These are phyloP conservation scores for Ogataea naganishii DNA, from an alignment of 805 yeast species.

Conservation along the genomic window DNA sequence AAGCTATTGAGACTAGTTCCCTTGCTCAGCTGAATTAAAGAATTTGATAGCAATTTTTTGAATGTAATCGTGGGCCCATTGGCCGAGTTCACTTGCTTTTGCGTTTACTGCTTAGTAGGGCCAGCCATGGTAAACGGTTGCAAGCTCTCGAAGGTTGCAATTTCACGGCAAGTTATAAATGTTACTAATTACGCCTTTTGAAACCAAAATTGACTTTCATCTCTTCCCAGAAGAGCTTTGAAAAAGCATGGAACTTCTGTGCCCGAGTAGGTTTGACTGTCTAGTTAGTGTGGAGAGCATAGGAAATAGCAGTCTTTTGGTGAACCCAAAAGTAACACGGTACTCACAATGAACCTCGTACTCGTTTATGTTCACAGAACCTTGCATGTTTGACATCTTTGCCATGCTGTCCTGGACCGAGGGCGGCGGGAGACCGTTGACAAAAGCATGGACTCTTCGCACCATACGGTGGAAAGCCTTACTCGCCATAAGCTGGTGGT, in stretches of 20 bases:
- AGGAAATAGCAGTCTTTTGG: constrained; percentile 4
- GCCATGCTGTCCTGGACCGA: constrained; percentile 14
- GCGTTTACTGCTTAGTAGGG: neutral
- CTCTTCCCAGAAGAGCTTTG: constrained; percentile 53
- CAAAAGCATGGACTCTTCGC: constrained; percentile 47
- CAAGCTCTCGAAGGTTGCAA: neutral
- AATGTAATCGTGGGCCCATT: no score
- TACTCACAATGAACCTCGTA: constrained; percentile 11
- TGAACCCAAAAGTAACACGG: neutral
- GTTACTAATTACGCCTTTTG: constrained; percentile 13
- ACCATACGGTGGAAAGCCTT: constrained; percentile 58
- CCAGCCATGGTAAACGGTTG: neutral
- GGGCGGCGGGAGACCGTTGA: constrained; percentile 52
- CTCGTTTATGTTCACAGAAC: constrained; percentile 5
- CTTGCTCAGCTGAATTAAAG: no score
- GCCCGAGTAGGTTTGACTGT: constrained; percentile 37
- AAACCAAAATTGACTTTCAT: constrained; percentile 46
- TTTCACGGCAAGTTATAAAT: neutral
- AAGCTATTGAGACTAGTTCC: no score
- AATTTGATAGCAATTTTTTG: no score
- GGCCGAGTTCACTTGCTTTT: neutral
- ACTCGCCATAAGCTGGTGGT: constrained; percentile 41
- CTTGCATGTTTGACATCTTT: no score
- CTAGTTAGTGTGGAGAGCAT: constrained; percentile 7
- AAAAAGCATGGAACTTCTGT: constrained; percentile 55